A percentile compares a stretch with the other conserved stretches of the same genome.
These are phyloP conservation scores for Oryza glumipatula DNA, from an alignment of 176 grass and related monocot genomes.

Conservation along the genomic window DNA sequence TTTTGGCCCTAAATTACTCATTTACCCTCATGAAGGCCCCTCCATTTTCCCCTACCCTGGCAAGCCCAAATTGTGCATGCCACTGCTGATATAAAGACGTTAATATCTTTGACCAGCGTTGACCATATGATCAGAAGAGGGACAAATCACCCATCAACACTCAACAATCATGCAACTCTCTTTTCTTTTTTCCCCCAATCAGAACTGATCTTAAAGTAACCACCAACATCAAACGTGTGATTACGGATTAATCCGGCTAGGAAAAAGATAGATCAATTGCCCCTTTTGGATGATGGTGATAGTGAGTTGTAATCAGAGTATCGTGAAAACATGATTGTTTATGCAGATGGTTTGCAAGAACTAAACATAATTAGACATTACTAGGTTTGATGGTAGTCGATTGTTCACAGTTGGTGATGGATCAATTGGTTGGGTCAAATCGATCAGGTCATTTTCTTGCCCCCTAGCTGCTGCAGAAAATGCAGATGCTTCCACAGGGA, in stretches of 20 bases:
- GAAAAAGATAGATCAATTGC: neutral
- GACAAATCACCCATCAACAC: neutral
- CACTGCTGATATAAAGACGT: neutral
- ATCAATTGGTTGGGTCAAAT: neutral
- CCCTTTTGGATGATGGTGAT: neutral
- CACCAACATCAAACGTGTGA: neutral
- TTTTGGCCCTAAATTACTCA: neutral
- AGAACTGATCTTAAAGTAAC: neutral
- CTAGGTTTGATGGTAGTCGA: neutral
- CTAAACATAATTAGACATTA: neutral
- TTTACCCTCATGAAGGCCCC: neutral
- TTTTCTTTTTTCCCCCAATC: neutral
- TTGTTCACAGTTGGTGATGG: neutral
- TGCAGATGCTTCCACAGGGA: neutral
- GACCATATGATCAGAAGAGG: neutral
- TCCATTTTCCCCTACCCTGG: neutral
- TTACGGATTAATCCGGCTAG: neutral
- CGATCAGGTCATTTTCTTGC: neutral
- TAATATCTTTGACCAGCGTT: neutral
- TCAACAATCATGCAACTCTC: neutral
- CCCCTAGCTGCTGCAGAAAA: neutral
- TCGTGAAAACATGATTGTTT: neutral
- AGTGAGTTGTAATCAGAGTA: neutral
- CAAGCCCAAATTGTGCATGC: neutral
- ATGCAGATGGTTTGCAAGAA: neutral